Evolutionary conservation across 2,329 filamentous ascomycete species (phyloP).

Genomic region (Fusarium compactum): DNA sequence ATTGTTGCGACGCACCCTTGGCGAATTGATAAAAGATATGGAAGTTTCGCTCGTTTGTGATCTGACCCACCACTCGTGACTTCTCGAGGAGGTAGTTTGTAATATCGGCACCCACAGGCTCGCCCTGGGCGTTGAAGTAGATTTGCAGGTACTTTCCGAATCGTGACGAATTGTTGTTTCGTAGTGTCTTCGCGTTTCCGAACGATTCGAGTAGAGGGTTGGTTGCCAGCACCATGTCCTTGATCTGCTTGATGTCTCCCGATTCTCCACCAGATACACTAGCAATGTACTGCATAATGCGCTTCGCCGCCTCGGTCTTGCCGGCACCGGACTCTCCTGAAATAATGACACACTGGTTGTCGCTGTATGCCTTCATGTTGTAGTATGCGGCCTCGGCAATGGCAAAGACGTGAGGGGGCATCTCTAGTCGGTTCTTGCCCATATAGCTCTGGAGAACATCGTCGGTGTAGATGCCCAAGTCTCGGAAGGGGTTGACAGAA

Average conservation of each 20-base stretch:
- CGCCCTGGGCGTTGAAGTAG: slow-evolving; percentile 91
- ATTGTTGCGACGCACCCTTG: slow-evolving; percentile 89
- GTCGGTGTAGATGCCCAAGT: slow-evolving; percentile 98
- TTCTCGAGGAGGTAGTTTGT: slow-evolving; percentile 98
- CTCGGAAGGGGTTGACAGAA: slow-evolving; percentile 97
- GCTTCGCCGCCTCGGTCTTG: slow-evolving; percentile 98
- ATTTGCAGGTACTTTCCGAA: slow-evolving; percentile 99
- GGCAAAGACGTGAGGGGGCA: slow-evolving; percentile 95
- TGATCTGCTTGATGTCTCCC: slow-evolving; percentile 93
- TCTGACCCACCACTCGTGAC: slow-evolving; percentile 93
- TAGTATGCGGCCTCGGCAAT: slow-evolving; percentile 97
- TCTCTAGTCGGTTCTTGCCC: slow-evolving; percentile 96
- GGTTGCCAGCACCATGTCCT: slow-evolving; percentile 99
- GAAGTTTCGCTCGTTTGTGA: slow-evolving; percentile 95
- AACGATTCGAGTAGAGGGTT: slow-evolving; percentile 98
- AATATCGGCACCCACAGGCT: slow-evolving; percentile 96
- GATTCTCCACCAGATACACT: slow-evolving; percentile 90
- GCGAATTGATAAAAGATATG: slow-evolving; percentile 99
- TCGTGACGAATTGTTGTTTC: slow-evolving; percentile 98
- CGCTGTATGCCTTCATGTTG: slow-evolving; percentile 99
- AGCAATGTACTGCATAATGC: slow-evolving; percentile 99
- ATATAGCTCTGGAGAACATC: slow-evolving; percentile 92
- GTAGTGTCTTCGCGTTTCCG: slow-evolving; percentile 95
- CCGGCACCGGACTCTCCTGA: slow-evolving; percentile 98
- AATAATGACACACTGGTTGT: slow-evolving; percentile 99